These are phyloP conservation scores for Niebla homalea DNA, from an alignment of 495 filamentous ascomycete species.

Conservation along the genomic window DNA sequence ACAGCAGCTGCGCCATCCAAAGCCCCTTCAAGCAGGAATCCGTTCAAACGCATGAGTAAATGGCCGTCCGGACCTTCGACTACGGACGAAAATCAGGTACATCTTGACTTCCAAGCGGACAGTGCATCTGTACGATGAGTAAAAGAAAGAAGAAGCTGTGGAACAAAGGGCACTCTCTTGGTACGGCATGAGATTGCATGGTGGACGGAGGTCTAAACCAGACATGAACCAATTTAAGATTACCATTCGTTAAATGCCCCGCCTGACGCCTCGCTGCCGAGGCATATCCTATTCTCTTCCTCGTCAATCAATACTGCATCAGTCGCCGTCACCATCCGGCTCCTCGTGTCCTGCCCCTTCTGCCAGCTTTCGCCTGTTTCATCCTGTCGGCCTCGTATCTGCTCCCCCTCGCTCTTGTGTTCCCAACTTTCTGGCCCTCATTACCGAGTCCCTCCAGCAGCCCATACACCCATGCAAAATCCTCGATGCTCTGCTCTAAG, in stretches of 20 bases:
- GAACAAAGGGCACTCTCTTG: no score
- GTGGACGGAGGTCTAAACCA: no score
- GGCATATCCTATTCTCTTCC: background rate
- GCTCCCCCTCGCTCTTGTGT: conserved; percentile 13
- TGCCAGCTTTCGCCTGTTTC: conserved; percentile 7
- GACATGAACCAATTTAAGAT: background rate
- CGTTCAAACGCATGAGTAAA: no score
- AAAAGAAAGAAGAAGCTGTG: no score
- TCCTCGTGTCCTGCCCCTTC: conserved; percentile 19
- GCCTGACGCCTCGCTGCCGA: background rate
- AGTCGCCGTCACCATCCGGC: conserved; percentile 17
- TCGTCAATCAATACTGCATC: background rate
- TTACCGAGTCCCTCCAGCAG: conserved; percentile 42
- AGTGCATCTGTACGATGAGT: no score
- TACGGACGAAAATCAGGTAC: no score
- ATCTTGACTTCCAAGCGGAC: no score
- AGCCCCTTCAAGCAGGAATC: no score
- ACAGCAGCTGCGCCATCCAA: no score
- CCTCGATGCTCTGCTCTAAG: conserved; percentile 42
- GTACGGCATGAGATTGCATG: no score
- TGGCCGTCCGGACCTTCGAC: no score
- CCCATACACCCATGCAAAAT: conserved; percentile 42
- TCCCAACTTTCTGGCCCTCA: conserved; percentile 35
- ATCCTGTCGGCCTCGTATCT: conserved; percentile 14
- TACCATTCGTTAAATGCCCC: background rate